Percentiles rank a stretch among this genome's conserved stretches.
phyloP scores from a whole-genome alignment of 73 alveolate genomes.

The Paramecium tetraurelia region DNA sequence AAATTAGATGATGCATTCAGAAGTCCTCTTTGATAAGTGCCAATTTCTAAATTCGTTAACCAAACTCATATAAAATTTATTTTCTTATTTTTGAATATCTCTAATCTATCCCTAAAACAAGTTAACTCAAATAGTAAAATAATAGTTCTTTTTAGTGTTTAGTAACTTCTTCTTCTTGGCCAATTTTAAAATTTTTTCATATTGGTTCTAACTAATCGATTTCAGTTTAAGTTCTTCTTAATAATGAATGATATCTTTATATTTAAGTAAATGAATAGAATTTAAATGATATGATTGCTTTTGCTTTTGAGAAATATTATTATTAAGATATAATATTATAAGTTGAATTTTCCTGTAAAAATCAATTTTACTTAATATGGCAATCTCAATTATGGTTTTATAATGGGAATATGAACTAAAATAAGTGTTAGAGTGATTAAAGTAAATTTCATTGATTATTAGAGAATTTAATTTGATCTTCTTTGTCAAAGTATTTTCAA shows the following conservation, averaged over 20 bases:
- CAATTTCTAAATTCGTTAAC: neutral
- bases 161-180: neutral
- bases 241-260: neutral
- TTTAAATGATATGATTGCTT: neutral
- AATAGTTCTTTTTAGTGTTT: neutral
- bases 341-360: neutral
- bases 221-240: neutral
- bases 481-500: too few species aligned
- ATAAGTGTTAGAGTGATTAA: too few species aligned
- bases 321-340: neutral
- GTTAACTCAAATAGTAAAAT: neutral
- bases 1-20: neutral
- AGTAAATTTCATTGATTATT: too few species aligned
- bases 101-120: neutral
- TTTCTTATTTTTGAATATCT: neutral
- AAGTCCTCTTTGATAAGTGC: neutral
- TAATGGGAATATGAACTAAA: too few species aligned
- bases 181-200: neutral
- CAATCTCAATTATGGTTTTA: too few species aligned
- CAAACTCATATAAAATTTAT: neutral
- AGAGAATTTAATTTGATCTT: too few species aligned
- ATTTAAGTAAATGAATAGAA: neutral
- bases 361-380: neutral
- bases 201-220: neutral
- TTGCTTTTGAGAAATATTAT: neutral